phyloP scores from a whole-genome alignment of 163 green algal genomes.

The Botryococcus braunii region DNA sequence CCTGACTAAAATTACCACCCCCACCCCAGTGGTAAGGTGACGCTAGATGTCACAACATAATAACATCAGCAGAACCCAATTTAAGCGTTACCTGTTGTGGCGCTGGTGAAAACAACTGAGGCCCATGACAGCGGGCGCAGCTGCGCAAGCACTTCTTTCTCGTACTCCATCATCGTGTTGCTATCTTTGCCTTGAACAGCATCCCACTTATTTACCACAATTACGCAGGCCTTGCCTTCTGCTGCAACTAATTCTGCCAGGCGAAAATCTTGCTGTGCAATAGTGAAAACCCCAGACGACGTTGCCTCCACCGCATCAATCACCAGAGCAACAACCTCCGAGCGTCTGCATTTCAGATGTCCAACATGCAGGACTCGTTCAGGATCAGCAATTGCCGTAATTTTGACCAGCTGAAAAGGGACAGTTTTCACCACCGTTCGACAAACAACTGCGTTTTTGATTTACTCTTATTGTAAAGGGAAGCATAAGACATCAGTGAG shows the following conservation, averaged over 20 bases:
- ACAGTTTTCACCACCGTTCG: too few species aligned
- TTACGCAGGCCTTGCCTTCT: constrained; percentile 71
- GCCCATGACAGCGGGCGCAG: constrained; percentile 84
- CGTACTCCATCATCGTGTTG: constrained; percentile 41
- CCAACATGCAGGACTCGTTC: neutral
- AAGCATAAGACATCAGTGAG: too few species aligned
- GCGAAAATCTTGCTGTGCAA: constrained; percentile 79
- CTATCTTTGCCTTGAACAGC: constrained; percentile 42
- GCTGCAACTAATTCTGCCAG: constrained; percentile 52
- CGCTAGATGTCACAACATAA: too few species aligned
- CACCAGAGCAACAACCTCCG: constrained; percentile 76
- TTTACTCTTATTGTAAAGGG: too few species aligned
- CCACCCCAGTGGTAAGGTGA: too few species aligned
- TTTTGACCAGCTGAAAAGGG: too few species aligned
- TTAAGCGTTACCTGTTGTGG: constrained; percentile 33
- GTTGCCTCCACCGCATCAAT: constrained; percentile 58
- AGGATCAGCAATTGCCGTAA: too few species aligned
- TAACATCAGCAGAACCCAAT: neutral
- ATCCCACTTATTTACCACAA: constrained; percentile 99
- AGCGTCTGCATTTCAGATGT: neutral
- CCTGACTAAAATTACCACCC: too few species aligned
- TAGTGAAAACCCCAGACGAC: constrained; percentile 15
- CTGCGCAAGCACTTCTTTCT: constrained; percentile 54
- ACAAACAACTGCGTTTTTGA: too few species aligned
- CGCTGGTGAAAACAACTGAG: constrained; percentile 82